Evolutionary conservation across 2,329 filamentous ascomycete genomes (phyloP).

Genomic region (Penicillium carneum): DNA sequence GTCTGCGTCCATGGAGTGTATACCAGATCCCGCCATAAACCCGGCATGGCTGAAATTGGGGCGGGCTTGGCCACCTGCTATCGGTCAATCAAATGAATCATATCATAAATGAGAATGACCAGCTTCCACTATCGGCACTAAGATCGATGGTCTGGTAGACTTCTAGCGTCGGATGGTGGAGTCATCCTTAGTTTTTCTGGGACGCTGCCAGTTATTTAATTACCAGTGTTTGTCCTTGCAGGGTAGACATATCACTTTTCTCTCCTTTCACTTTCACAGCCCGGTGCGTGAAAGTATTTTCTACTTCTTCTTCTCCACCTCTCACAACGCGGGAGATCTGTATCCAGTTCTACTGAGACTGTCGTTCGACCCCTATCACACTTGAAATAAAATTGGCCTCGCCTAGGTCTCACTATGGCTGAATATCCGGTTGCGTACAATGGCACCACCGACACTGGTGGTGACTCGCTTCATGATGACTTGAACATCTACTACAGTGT

Average conservation of each 20-base stretch:
- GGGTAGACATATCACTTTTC: slow-evolving; percentile 34
- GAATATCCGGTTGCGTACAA: slow-evolving; percentile 65
- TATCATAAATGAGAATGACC: slow-evolving; percentile 35
- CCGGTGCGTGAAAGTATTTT: slow-evolving; percentile 5
- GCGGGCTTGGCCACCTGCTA: slow-evolving; percentile 31
- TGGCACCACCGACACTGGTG: slow-evolving; percentile 68
- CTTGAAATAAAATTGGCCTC: slow-evolving; percentile 3
- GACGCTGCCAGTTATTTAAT: slow-evolving; percentile 33
- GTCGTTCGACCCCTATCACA: neutral
- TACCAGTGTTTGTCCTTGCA: slow-evolving; percentile 34
- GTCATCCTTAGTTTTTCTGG: slow-evolving; percentile 19
- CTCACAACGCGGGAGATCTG: neutral
- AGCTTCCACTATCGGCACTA: slow-evolving; percentile 36
- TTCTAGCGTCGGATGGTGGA: slow-evolving; percentile 37
- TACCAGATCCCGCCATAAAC: slow-evolving; percentile 14
- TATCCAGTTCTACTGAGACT: neutral
- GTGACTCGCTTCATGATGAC: slow-evolving; percentile 71
- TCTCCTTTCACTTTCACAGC: slow-evolving; percentile 10
- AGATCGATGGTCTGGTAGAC: slow-evolving; percentile 27
- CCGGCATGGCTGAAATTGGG: slow-evolving; percentile 24
- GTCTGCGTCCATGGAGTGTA: slow-evolving; percentile 20
- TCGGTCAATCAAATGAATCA: slow-evolving; percentile 34
- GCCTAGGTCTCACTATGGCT: slow-evolving; percentile 41
- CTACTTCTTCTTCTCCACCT: slow-evolving; percentile 2
- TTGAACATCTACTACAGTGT: slow-evolving; percentile 83